Evolutionary conservation across 345 rosid species (phyloP).

Genomic region (Sisymbrium altissimum): DNA sequence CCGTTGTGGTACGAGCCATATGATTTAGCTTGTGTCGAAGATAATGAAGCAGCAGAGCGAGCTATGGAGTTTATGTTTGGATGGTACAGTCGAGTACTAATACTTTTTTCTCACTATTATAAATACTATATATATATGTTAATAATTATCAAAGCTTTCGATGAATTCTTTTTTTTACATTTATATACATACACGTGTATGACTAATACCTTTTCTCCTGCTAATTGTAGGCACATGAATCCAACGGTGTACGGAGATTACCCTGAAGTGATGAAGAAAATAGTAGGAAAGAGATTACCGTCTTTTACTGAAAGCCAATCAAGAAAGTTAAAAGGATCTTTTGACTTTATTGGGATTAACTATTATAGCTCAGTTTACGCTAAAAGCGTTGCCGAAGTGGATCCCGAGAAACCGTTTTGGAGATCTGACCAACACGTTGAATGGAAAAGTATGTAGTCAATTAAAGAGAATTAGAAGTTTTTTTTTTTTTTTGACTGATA

Average conservation of each 20-base stretch:
- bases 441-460: slow-evolving; percentile 33
- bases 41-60: slow-evolving; percentile 30
- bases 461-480: not conserved
- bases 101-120: not conserved
- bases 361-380: slow-evolving; percentile 42
- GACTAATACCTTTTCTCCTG: not conserved
- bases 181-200: not conserved
- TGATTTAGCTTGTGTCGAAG: slow-evolving; percentile 3
- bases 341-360: slow-evolving; percentile 47
- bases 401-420: slow-evolving; percentile 25
- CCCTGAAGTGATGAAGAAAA: slow-evolving; percentile 37
- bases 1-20: slow-evolving; percentile 35
- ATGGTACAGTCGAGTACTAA: slow-evolving; percentile 15
- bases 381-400: not conserved
- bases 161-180: not conserved
- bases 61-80: slow-evolving; percentile 36
- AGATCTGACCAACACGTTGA: slow-evolving; percentile 36
- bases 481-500: no score
- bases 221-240: slow-evolving; percentile 29
- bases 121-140: not conserved
- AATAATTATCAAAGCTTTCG: not conserved
- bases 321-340: slow-evolving; percentile 36
- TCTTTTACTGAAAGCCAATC: slow-evolving; percentile 39
- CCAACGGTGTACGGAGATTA: slow-evolving; percentile 47
- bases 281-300: slow-evolving; percentile 43